Evolutionary conservation across 75 land plant genomes (phyloP), one percentile per base, ranked within the genome.

Genomic region (Selaginella tamariscina): DNA sequence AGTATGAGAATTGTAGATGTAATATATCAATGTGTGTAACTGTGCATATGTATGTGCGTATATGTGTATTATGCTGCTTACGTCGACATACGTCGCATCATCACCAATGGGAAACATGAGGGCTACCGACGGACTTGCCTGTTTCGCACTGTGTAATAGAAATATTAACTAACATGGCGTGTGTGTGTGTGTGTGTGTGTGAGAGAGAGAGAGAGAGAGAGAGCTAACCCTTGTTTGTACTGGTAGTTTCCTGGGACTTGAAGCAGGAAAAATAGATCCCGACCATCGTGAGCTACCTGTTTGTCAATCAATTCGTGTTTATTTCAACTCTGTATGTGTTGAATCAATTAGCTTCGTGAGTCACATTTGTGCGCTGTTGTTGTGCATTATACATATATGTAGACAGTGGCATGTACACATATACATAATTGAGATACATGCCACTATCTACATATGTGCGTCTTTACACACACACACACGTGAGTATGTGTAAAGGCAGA

Each of bases 41-140:
- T n/a, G n/a, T n/a, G n/a, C n/a, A n/a, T n/a, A n/a, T n/a, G n/a
- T n/a, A n/a, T n/a, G n/a, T n/a, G n/a, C n/a, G n/a, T n/a, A 39
- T 5, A 39, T 5, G 15, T 39, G 49, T 5, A 5, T 39, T 39
- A 5, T 15, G 5, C 49, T 28, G 60, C 79, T 65, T 82, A 91
- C 97, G 79, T 84, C 72, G 8, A 85, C 81, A 62, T 88, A 91
- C 30, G 93, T 70, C 18, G 97, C 96, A 69, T 77, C 73, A 44
- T 82, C 85, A 9, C 93, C 97, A 56, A 91, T 67, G 76, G 77
- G 83, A 80, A 91, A 88, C 94, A 91, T 91, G 32, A 91, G 83
- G 33, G 97, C 86, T 33, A 88, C 83, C 59, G 97, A 86, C 15
- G 97, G 89, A 33, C 88, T 84, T 55, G 75, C 79, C 2, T 20